Evolutionary conservation across 2,329 filamentous ascomycete genomes (phyloP), one percentile per base, ranked within the genome.

Genomic region (Calycina herbarum): DNA sequence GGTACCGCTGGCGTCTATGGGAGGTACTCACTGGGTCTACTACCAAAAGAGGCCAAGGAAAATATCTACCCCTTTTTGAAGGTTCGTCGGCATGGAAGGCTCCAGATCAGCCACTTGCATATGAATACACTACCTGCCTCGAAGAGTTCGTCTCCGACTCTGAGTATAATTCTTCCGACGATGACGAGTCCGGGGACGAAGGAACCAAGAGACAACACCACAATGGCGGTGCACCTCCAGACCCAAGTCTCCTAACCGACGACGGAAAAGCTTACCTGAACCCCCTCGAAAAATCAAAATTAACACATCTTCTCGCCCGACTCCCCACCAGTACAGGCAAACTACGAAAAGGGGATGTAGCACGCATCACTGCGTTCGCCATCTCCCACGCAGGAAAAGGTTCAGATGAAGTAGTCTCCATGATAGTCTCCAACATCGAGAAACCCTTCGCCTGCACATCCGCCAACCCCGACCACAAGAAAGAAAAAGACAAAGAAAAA

Each of bases 1-100:
- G 94, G 85, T 98, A 98, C 77, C 88, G 95, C 56, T 98, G 93
- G 91, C 87, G 92, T 57, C 75, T 98, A 57, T 97, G 94, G 91
- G 89, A 95, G 72, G 84, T 94, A 8, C 82, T 94, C n/a, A 93
- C 91, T 0, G 88, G 89, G 4, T 82, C 83, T 0, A 80, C 83
- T 54, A 75, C 80, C 3, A 78, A 77, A 17, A 76, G 76, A 15
- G 78, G 79, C 3, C 80, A 82, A 70, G 80, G 80, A 57, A 86
- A 83, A 69, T 87, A 85, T 63, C 71, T 89, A 24, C 84, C 86
- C 0, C 79, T 96, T 0, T 96, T 96, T 67, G 92, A 96, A 71
- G 88, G 87, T 7, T 87, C 88, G 45, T 85, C 91, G 69, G 86
- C 87, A 6, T 98, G 94, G 94, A 85, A 89, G 64, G 83, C 87